Evolutionary conservation across 148 eudicot genomes (phyloP), one percentile per base, ranked within the genome.

Genomic region (Heliamphora exappendiculata): DNA sequence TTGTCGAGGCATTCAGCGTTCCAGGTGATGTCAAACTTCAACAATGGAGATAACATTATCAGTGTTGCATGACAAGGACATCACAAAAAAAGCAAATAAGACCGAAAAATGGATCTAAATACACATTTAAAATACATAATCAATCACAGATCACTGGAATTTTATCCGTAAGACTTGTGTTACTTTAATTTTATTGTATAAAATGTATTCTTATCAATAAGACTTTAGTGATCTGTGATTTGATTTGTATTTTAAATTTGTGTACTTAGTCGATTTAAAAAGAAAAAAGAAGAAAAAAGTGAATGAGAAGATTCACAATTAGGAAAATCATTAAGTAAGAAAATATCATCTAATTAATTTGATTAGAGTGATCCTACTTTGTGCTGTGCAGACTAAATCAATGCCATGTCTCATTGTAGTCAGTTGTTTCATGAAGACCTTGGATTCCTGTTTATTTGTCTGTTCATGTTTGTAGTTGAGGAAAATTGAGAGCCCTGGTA

Each of bases 21-120:
- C 45, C 77, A 79, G 74, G 75, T 55, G 79, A 57, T 76, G 70
- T 34, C 81, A 74, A 76, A 85, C 77, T 80, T 88, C 66, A 81
- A 58, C 75, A 84, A 72, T 77, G 88, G 87, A 45, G 89, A 87
- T 62, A 81, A 78, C 79, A 65, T 81, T 39, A 83, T 89, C 67
- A 86, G 86, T 69, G 92, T 83, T 62, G 81, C 84, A 22, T 89
- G 80, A 85, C 54, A 66, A 76, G 24, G n/a, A 24, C 72, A 19
- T 53, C 45, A 26, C 13, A 17, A n/a, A 36, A 44, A 28, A 28
- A 3, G 17, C 36, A 63, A 47, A 55, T 5, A 47, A 34, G 68
- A 36, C n/a, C n/a, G n/a, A n/a, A n/a, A n/a, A n/a, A n/a, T n/a
- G n/a, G n/a, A n/a, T n/a, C n/a, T n/a, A n/a, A n/a, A n/a, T n/a